Conservation (phyloP, 345 rosid genomes). For the Euphorbia tirucalli region DNA sequence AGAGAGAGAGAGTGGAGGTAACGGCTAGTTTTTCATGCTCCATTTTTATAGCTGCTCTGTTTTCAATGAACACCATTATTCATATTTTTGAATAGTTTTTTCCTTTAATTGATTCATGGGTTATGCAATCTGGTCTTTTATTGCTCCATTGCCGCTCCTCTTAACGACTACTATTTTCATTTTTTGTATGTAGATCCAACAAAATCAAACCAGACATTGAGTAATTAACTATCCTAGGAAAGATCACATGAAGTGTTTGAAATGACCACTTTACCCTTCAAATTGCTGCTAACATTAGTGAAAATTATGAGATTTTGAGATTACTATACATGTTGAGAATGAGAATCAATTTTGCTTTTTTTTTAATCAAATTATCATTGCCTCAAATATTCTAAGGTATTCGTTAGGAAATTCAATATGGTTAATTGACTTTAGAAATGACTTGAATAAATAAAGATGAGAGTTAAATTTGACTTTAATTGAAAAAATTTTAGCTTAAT, state of each 20-base stretch:
- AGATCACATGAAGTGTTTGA: neutral
- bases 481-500: no score
- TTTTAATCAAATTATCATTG: no score
- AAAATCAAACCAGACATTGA: neutral
- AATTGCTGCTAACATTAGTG: no score
- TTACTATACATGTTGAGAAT: no score
- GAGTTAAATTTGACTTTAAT: no score
- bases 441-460: no score
- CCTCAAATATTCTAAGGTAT: no score
- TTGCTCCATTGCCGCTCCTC: slow-evolving; percentile 12
- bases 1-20: neutral
- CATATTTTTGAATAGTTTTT: no score
- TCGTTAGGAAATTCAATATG: no score
- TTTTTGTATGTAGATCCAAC: slow-evolving; percentile 5
- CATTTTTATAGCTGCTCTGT: neutral
- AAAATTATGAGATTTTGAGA: no score
- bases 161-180: slow-evolving; percentile 17
- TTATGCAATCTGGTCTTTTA: slow-evolving; percentile 7
- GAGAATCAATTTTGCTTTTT: no score
- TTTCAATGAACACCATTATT: neutral
- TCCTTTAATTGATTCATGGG: neutral
- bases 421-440: no score
- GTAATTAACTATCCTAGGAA: neutral
- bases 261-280: neutral
- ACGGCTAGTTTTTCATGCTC: slow-evolving; percentile 24